Evolutionary conservation across 139 green algal species (phyloP), one percentile per base, ranked within the genome.

Genomic region (Spirogloea muscicola): DNA sequence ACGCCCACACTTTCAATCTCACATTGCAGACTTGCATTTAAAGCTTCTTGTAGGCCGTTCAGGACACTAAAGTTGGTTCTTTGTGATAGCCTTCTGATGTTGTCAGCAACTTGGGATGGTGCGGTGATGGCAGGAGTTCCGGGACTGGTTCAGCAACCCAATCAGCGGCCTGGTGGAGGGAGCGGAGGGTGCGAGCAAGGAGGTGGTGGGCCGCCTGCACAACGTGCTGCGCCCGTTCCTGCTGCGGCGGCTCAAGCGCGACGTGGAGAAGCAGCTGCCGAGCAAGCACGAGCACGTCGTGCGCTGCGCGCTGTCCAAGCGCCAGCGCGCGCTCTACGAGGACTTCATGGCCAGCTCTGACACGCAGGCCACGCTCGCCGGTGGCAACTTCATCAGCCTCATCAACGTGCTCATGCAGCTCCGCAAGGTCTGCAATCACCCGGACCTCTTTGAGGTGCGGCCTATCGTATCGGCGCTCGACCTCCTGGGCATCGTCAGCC

Each of bases 361-460:
- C 46, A 94, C 91, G 3, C 77, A 75, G 31, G 60, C 64, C 49
- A 90, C 86, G 16, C 86, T 97, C 48, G 49, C 84, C n/a, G 83
- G 59, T 1, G 82, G 91, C 76, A 94, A 91, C 81, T 96, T 96
- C 76, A 77, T 98, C 58, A 91, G 92, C 55, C 89, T 98, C 46
- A 92, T 98, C 59, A 96, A 95, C 77, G 91, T 94, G 68, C 87
- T 98, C 25, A 98, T 98, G 94, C 91, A 96, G 88, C 89, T 98
- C 73, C 83, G 94, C 57, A 98, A 98, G 86, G 91, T 97, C 37
- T 98, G 94, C 87, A 98, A 98, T 84, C 94, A 98, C 79, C 94
- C 94, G 5, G 94, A 98, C 83, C 77, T 98, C 36, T 98, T 98
- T 85, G 94, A 97, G 74, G 90, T 88, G 0, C 86, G 94, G 1